Evolutionary conservation across 176 grass and related monocot genomes (phyloP).

Genomic region (Eremochloa ophiuroides): DNA sequence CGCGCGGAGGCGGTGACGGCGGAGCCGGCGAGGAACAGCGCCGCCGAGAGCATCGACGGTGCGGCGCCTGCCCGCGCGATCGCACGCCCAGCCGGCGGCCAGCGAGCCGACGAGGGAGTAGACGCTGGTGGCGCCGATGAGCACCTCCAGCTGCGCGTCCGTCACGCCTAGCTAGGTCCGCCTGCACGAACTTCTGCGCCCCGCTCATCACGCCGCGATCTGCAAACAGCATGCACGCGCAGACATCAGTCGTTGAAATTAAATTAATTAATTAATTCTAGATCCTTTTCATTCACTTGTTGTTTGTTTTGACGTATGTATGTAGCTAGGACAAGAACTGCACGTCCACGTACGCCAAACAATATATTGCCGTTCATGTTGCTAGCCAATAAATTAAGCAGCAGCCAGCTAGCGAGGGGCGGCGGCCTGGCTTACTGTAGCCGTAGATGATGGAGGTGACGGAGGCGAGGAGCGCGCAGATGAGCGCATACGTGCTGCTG

Average conservation of each 20-base stretch:
- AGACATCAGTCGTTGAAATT: too few species aligned
- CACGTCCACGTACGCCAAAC: too few species aligned
- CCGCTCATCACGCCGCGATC: slow-evolving; percentile 74
- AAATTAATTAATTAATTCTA: too few species aligned
- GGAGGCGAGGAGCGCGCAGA: slow-evolving; percentile 40
- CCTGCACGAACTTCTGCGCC: slow-evolving; percentile 43
- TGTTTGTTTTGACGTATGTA: too few species aligned
- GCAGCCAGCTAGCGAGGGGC: too few species aligned
- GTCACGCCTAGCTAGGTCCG: slow-evolving; percentile 40
- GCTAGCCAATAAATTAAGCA: too few species aligned
- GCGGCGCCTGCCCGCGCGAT: slow-evolving; percentile 46
- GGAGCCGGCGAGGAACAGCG: slow-evolving; percentile 52
- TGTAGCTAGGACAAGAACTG: too few species aligned
- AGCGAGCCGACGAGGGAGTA: slow-evolving; percentile 69
- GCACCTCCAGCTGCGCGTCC: slow-evolving; percentile 57
- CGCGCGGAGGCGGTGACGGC: slow-evolving; percentile 26
- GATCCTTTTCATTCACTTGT: too few species aligned
- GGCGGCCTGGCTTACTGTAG: too few species aligned
- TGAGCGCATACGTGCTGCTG: slow-evolving; percentile 16
- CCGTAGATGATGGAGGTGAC: slow-evolving; percentile 42
- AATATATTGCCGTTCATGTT: too few species aligned
- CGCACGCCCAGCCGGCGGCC: slow-evolving; percentile 51
- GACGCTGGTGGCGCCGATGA: slow-evolving; percentile 55
- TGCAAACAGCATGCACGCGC: neutral
- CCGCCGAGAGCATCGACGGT: slow-evolving; percentile 44